Percentiles rank a stretch among this genome's conserved stretches.
phyloP scores from a whole-genome alignment of 2,329 filamentous ascomycete genomes.

The Alternaria solani region DNA sequence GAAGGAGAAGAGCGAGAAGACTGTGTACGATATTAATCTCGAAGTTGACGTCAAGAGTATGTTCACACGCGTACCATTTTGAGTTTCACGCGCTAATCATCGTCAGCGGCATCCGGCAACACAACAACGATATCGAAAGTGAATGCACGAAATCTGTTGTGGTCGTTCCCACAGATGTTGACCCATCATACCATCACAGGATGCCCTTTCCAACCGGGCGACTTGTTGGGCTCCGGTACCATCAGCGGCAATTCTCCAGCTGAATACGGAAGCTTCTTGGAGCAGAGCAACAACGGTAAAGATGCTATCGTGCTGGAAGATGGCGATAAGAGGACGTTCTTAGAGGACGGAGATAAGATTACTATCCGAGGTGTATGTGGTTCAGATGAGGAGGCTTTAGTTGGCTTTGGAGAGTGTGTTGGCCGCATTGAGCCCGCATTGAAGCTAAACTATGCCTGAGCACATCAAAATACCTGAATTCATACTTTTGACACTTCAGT shows the following conservation, averaged over 20 bases:
- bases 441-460: constrained; percentile 29
- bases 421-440: constrained; percentile 65
- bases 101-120: constrained; percentile 55
- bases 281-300: constrained; percentile 76
- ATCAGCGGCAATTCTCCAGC: constrained; percentile 70
- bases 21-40: constrained; percentile 73
- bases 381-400: constrained; percentile 66
- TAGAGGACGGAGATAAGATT: constrained; percentile 77
- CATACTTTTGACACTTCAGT: background rate
- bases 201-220: constrained; percentile 76
- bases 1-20: constrained; percentile 66
- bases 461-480: background rate
- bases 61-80: constrained; percentile 9
- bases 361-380: constrained; percentile 72
- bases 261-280: constrained; percentile 73
- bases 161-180: constrained; percentile 84
- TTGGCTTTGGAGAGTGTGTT: constrained; percentile 79
- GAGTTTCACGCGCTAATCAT: constrained; percentile 20
- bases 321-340: constrained; percentile 73
- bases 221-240: constrained; percentile 80
- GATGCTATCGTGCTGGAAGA: constrained; percentile 66
- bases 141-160: constrained; percentile 75
- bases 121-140: constrained; percentile 67
- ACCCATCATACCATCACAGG: constrained; percentile 80
- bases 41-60: constrained; percentile 68